These are phyloP conservation scores for Urtica urens DNA, from an alignment of 306 rosid genomes.

Conservation along the genomic window DNA sequence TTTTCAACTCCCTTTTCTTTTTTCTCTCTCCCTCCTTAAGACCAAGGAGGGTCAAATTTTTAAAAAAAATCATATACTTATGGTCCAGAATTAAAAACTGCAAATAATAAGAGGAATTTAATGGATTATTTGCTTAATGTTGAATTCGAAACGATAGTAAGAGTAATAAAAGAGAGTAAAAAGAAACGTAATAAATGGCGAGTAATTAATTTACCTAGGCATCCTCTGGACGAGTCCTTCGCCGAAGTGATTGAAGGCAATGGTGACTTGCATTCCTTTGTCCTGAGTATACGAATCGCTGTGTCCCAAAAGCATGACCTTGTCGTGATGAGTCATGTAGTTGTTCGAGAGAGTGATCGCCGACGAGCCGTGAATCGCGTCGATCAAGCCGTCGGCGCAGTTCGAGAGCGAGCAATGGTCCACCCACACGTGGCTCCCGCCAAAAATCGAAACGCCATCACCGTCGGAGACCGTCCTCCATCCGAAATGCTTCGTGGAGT, in stretches of 20 bases:
- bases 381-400: constrained; percentile 69
- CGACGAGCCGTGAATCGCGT: constrained; percentile 79
- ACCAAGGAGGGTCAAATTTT: too few relatives aligned
- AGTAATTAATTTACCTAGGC: constrained; percentile 80
- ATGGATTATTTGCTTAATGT: too few relatives aligned
- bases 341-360: constrained; percentile 88
- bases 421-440: constrained; percentile 91
- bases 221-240: constrained; percentile 95
- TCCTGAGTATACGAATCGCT: constrained; percentile 75
- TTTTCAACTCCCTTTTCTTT: too few relatives aligned
- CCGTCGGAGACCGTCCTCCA: constrained; percentile 90
- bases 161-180: neutral
- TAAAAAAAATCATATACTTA: too few relatives aligned
- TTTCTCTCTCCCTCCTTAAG: too few relatives aligned
- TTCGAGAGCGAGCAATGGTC: constrained; percentile 86
- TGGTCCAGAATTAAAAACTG: too few relatives aligned
- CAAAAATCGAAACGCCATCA: constrained; percentile 90
- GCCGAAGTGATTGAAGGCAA: constrained; percentile 93
- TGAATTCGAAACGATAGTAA: too few relatives aligned
- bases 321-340: constrained; percentile 93
- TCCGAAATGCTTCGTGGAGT: constrained; percentile 74
- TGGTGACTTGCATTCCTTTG: constrained; percentile 88
- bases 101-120: too few relatives aligned
- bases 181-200: too few relatives aligned
- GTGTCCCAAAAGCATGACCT: constrained; percentile 89